Evolutionary conservation across 805 yeast genomes (phyloP), one percentile per base, ranked within the genome.

Genomic region (Yamadazyma paraphyllophila): DNA sequence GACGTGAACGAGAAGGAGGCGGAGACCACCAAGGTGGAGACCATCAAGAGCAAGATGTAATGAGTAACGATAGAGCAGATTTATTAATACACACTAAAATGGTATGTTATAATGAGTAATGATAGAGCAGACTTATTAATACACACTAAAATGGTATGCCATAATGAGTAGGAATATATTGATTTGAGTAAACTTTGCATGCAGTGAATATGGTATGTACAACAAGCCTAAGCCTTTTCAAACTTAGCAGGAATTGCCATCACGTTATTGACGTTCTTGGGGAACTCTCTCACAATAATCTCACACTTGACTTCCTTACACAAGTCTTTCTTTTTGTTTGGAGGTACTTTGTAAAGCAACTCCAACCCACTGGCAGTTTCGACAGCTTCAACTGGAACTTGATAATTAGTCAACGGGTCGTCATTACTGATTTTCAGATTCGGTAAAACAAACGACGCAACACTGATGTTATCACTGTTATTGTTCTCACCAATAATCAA

Each of bases 401-500:
- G 86, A 67, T 90, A 94, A 8, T 77, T 71, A 34, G 80, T 80
- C 50, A 94, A 70, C 5, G 91, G 90, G 1, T 80, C 77, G 17
- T 69, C 67, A 61, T 94, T 94, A 41, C 81, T 72, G 43, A 94
- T 91, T 7, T 63, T 71, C n/a, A 77, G 89, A 61, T 94, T 94
- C 24, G 99, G 99, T 54, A 94, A 64, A 11, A 94, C 97, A 69
- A 94, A 94, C 0, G 98, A 97, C 1, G 86, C 98, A 7, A 89
- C 88, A 2, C 92, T 80, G 10, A 88, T 68, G 11, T 71, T 72
- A 39, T 56, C 59, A 36, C 49, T 51, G 11, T 74, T 65, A 43
- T 65, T 57, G 31, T 62, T 67, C 63, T 94, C 98, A 7, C 94
- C 97, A 39, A 94, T 88, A 45, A 94, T 71, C 48, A 94, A 68